Evolutionary conservation across 2,329 filamentous ascomycete species (phyloP).

Genomic region (Trichoderma afroharzianum): DNA sequence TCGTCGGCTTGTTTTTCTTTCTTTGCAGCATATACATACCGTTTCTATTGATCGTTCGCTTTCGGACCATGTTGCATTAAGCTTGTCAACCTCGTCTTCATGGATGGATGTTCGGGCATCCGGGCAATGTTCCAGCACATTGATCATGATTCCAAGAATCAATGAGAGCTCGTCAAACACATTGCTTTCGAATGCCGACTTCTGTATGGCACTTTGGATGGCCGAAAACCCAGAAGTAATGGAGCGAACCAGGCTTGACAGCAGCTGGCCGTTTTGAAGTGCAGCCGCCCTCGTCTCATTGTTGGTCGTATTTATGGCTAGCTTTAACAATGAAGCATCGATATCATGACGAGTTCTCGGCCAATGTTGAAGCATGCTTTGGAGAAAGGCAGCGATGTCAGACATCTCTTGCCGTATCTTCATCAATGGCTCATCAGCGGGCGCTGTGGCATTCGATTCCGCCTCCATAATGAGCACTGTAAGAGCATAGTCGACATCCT

Average conservation of each 20-base stretch:
- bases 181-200: slow-evolving; percentile 46
- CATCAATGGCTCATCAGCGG: background rate
- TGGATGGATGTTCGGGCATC: slow-evolving; percentile 38
- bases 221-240: slow-evolving; percentile 51
- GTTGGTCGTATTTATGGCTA: slow-evolving; percentile 84
- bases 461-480: slow-evolving; percentile 38
- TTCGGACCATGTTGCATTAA: slow-evolving; percentile 65
- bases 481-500: slow-evolving; percentile 41
- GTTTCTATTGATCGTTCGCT: slow-evolving; percentile 63
- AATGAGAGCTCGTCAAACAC: slow-evolving; percentile 70
- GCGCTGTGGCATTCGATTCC: slow-evolving; percentile 28
- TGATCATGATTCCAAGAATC: slow-evolving; percentile 78
- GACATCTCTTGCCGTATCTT: slow-evolving; percentile 27
- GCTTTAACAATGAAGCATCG: slow-evolving; percentile 39
- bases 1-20: background rate
- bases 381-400: slow-evolving; percentile 31
- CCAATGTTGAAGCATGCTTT: slow-evolving; percentile 30
- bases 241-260: slow-evolving; percentile 45
- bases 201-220: slow-evolving; percentile 46
- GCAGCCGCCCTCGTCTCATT: slow-evolving; percentile 68
- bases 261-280: slow-evolving; percentile 60
- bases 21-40: slow-evolving; percentile 44
- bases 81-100: slow-evolving; percentile 47
- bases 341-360: slow-evolving; percentile 27
- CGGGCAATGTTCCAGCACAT: slow-evolving; percentile 75